phyloP scores from a whole-genome alignment of 2,329 filamentous ascomycete species.

The Beauveria sp. region DNA sequence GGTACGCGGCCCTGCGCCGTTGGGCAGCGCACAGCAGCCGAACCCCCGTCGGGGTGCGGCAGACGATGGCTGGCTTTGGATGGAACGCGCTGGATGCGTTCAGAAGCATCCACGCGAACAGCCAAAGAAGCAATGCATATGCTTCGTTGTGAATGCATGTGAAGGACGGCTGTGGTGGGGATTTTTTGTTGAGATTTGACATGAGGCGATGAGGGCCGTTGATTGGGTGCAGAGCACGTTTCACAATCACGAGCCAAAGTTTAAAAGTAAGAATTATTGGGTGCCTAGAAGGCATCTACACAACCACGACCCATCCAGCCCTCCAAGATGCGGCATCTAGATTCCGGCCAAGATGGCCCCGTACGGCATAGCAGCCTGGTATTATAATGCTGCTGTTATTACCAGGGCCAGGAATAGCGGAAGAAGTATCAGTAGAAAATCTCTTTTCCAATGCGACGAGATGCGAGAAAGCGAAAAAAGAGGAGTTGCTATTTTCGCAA shows the following conservation, averaged over 20 bases:
- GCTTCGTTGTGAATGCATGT: too few relatives aligned
- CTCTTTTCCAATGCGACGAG: too few relatives aligned
- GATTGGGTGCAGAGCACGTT: not conserved
- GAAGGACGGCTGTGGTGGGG: not conserved
- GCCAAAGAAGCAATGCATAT: not conserved
- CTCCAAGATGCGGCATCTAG: too few relatives aligned
- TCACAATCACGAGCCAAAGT: slow-evolving; percentile 1
- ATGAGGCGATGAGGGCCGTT: not conserved
- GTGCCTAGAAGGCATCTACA: not conserved
- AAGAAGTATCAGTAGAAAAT: too few relatives aligned
- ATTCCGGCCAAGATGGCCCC: too few relatives aligned
- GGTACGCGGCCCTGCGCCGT: not conserved
- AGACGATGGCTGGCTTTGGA: not conserved
- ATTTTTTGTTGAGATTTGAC: not conserved
- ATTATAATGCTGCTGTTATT: too few relatives aligned
- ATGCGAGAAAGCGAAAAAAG: too few relatives aligned
- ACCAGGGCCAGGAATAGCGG: too few relatives aligned
- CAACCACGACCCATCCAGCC: too few relatives aligned
- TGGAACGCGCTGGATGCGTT: not conserved
- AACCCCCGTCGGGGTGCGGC: not conserved
- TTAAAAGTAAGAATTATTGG: not conserved
- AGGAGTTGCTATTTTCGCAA: too few relatives aligned
- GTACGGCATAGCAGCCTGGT: too few relatives aligned
- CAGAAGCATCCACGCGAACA: not conserved
- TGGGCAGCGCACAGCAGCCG: not conserved